Evolutionary conservation across 805 yeast genomes (phyloP), one percentile per base, ranked within the genome.

Genomic region (Cyberlindnera mississippiensis): DNA sequence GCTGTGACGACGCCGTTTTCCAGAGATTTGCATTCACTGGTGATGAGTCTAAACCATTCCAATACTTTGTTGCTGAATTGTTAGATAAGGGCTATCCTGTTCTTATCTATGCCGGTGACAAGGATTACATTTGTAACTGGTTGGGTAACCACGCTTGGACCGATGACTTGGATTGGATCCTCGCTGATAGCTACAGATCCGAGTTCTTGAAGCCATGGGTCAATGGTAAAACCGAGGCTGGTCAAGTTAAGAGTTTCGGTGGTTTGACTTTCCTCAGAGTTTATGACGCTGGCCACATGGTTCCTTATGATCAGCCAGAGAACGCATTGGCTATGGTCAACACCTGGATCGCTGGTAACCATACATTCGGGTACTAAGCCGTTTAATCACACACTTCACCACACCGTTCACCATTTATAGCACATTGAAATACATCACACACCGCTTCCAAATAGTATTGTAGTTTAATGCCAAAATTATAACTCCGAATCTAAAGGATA

Each of bases 101-200:
- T 4, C 73, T 89, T 56, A 76, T 87, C 47, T 89, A 88, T 55
- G 96, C 96, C n/a, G 96, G 96, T 58, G 95, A 88, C 62, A 85
- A 88, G 64, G 96, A 88, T 63, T 88, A 75, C 63, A 87, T 88
- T 58, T 88, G 96, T 67, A 88, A 88, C 69, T 88, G 96, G 93
- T 71, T 88, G 50, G 96, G 96, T 51, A 85, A 87, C 66, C 78
- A 76, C 52, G 93, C 85, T 12, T 87, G 95, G 93, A 67, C 89
- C 13, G 73, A 83, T 58, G 71, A 63, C 48, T 68, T 86, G 48
- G 75, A 71, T 47, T 86, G 93, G 91, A 63, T 73, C 28, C 76
- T 80, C 31, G 66, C 70, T 26, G 69, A 66, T 4, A 61, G 70
- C 35, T 85, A 75, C 57, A 62, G 66, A 32, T 53, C 56, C 13